phyloP scores from a whole-genome alignment of 768 basidiomycete species.

The Leccinum rimulosum region DNA sequence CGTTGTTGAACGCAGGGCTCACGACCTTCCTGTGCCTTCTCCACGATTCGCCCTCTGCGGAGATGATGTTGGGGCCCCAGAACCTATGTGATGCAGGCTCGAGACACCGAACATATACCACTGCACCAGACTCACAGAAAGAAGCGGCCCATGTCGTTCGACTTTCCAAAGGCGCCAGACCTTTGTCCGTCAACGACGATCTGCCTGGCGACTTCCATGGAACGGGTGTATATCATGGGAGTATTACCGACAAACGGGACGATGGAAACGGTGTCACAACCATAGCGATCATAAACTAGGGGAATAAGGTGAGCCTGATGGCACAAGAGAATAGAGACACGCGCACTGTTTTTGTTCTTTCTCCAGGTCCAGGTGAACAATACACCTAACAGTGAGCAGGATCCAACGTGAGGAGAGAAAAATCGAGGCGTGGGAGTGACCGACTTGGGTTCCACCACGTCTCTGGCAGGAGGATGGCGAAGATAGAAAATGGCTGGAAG shows the following conservation, averaged over 20 bases:
- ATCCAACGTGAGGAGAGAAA: not conserved
- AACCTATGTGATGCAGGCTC: conserved; percentile 8
- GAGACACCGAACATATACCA: not conserved
- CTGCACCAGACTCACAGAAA: conserved; percentile 16
- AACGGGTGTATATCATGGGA: conserved; percentile 23
- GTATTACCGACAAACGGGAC: conserved; percentile 18
- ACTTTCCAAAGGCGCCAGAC: conserved; percentile 20
- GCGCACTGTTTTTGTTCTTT: conserved; percentile 16
- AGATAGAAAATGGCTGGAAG: conserved; percentile 14
- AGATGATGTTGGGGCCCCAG: conserved; percentile 21
- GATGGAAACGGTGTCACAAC: conserved; percentile 21
- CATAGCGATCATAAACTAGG: conserved; percentile 20
- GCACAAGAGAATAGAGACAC: not conserved
- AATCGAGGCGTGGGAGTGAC: not conserved
- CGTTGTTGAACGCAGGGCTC: conserved; percentile 23
- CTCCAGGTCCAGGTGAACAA: conserved; percentile 26
- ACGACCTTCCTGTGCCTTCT: conserved; percentile 21
- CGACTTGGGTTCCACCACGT: conserved; percentile 22
- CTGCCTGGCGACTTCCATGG: conserved; percentile 20
- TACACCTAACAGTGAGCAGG: conserved; percentile 4
- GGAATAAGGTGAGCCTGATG: not conserved
- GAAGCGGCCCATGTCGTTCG: conserved; percentile 7
- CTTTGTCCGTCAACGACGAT: conserved; percentile 18
- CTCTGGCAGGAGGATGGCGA: conserved; percentile 13
- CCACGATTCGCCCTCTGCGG: conserved; percentile 14